Evolutionary conservation across 2,329 filamentous ascomycete genomes (phyloP), one percentile per base, ranked within the genome.

Genomic region (Botrytis cinerea): DNA sequence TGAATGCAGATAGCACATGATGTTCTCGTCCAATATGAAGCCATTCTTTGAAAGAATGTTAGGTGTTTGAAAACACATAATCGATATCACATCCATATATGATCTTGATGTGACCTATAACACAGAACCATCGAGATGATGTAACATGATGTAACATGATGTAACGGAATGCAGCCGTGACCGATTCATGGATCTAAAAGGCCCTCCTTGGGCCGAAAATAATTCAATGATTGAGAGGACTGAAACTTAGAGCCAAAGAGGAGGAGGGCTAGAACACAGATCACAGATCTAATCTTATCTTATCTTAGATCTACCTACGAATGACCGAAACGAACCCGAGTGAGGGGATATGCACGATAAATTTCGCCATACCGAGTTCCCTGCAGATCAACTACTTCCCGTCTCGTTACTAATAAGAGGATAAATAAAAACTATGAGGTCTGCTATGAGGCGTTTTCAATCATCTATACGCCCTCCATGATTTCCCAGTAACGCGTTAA

Each of bases 281-380:
- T 8, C n/a, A 32, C 18, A 40, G 28, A 57, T 57, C 25, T 68
- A 57, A 57, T 67, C 40, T 64, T 32, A 64, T 66, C 66, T 69
- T 68, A 67, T 67, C 64, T 40, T 57, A 68, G 32, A 54, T 48
- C 45, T 22, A n/a, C 48, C 63, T 14, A 40, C 38, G 35, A 43
- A 59, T 35, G 22, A 61, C 60, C 60, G 60, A 62, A 62, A 62
- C 25, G 9, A 68, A 32, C 66, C 48, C 48, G 48, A 68, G 35
- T 57, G 48, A 68, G 9, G 66, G 35, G 64, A 68, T 68, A 68
- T 57, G 64, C 64, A 57, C n/a, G 32, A 57, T 40, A 25, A 43
- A 57, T 68, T 43, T 68, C 64, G 35, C 48, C 64, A 68, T 68
- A 57, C 22, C 28, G 12, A 40, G 3, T 57, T 43, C 48, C 46